Percentiles rank a stretch among this genome's conserved stretches.
These are phyloP conservation scores for Candida fluviatilis DNA, from an alignment of 805 yeast species.

Conservation along the genomic window DNA sequence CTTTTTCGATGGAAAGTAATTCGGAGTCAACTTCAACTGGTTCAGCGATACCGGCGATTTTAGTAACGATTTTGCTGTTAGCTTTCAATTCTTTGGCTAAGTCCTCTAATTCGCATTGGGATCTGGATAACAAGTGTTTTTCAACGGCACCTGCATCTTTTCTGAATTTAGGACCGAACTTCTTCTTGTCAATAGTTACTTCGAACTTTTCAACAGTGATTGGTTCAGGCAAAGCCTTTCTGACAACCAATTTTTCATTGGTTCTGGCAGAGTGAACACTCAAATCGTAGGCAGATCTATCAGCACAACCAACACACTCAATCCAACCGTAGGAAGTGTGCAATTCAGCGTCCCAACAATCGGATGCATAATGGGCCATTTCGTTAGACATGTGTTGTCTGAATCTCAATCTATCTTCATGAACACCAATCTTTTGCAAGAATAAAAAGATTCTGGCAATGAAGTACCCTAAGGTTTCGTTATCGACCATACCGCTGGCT, in stretches of 20 bases:
- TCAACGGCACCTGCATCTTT: constrained; percentile 94
- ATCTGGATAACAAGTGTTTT: constrained; percentile 66
- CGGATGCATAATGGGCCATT: constrained; percentile 99
- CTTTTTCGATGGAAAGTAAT: constrained; percentile 72
- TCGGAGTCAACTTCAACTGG: constrained; percentile 69
- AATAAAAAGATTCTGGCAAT: constrained; percentile 88
- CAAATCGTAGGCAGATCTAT: constrained; percentile 96
- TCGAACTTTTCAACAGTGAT: constrained; percentile 76
- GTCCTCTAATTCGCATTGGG: constrained; percentile 80
- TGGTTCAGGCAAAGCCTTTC: constrained; percentile 86
- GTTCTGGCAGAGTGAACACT: constrained; percentile 94
- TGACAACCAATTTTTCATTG: constrained; percentile 89
- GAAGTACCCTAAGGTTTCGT: constrained; percentile 95
- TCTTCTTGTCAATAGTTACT: constrained; percentile 86
- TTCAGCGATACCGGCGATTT: constrained; percentile 60
- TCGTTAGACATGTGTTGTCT: constrained; percentile 98
- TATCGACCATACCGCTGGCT: constrained; percentile 79
- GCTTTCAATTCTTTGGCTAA: constrained; percentile 63
- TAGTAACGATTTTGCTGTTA: constrained; percentile 61
- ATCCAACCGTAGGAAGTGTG: constrained; percentile 98
- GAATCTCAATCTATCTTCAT: constrained; percentile 78
- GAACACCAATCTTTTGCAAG: constrained; percentile 85
- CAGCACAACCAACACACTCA: constrained; percentile 99
- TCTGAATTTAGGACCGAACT: constrained; percentile 97
- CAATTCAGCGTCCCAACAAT: constrained; percentile 99